Conservation (phyloP, 257 asterid genomes). For the Solanum piurae region DNA sequence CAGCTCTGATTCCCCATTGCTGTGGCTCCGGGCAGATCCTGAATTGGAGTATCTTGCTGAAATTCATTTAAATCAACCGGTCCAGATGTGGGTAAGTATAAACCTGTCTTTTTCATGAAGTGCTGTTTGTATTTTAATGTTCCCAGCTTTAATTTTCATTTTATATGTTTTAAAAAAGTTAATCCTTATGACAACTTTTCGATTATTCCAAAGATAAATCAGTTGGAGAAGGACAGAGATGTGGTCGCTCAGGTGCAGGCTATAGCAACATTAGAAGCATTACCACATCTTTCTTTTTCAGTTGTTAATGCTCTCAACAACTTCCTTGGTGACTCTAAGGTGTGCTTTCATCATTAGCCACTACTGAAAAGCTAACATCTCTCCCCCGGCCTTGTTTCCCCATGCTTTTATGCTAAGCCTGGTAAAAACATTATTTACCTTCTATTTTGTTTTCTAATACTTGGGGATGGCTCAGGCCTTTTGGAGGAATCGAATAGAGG, state of each 20-base stretch:
- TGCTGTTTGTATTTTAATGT: not conserved
- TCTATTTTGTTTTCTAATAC: slow-evolving; percentile 7
- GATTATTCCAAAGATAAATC: slow-evolving; percentile 58
- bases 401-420: not conserved
- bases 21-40: slow-evolving; percentile 98
- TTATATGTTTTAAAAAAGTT: not conserved
- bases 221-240: slow-evolving; percentile 94
- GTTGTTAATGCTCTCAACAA: slow-evolving; percentile 71
- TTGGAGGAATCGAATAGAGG: slow-evolving; percentile 93
- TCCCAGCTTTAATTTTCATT: not conserved
- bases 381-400: not conserved
- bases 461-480: slow-evolving; percentile 43
- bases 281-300: slow-evolving; percentile 78
- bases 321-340: slow-evolving; percentile 90
- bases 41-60: slow-evolving; percentile 98
- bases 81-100: slow-evolving; percentile 96
- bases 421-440: slow-evolving; percentile 5
- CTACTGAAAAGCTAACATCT: not conserved
- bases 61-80: slow-evolving; percentile 81
- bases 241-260: slow-evolving; percentile 97
- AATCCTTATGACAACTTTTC: not conserved
- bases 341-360: slow-evolving; percentile 23
- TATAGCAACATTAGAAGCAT: slow-evolving; percentile 63
- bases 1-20: slow-evolving; percentile 92
- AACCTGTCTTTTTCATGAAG: not conserved